Evolutionary conservation across 176 grass and related monocot species (phyloP), one percentile per base, ranked within the genome.

Genomic region (Elymus sibiricus): DNA sequence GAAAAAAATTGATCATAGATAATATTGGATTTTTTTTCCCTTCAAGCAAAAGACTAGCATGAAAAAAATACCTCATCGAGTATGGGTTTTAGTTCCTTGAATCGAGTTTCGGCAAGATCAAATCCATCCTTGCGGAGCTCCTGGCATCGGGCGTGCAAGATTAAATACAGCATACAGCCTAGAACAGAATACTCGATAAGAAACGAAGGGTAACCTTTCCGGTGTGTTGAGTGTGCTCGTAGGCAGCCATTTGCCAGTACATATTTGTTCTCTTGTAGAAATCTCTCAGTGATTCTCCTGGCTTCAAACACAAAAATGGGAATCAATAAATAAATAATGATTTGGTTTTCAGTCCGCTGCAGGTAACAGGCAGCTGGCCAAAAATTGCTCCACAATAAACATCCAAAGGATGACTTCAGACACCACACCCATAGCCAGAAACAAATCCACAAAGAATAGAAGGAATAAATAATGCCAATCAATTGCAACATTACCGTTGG

Each of bases 191-290:
- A 53, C 9, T 63, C 7, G 4, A 32, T 12, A 51, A 71, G 5
- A 2, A 38, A 65, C 19, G 0, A 4, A 71, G 86, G 83, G 61
- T 49, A 31, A 98, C 96, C 96, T 98, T 98, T 84, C 96, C 96
- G 19, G 96, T 95, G 76, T 98, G 96, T 79, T 98, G 93, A 44
- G 96, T 98, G 87, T 98, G 96, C 86, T 98, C 96, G 11, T 90
- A 93, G 64, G 96, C 93, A 40, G 96, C 96, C 96, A 95, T 95
- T 70, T 95, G 93, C 96, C 93, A 98, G 81, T 98, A 98, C 93
- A 91, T 95, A 65, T 88, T 89, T 75, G 96, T 98, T 86, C 96
- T 92, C 81, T 84, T 92, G 77, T 95, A 98, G 75, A 98, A 98
- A 86, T 98, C 93, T 46, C 60, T 95, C 64, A 98, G 85, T 32